Evolutionary conservation across 805 yeast species (phyloP).

Genomic region (Kuraishia capsulata): DNA sequence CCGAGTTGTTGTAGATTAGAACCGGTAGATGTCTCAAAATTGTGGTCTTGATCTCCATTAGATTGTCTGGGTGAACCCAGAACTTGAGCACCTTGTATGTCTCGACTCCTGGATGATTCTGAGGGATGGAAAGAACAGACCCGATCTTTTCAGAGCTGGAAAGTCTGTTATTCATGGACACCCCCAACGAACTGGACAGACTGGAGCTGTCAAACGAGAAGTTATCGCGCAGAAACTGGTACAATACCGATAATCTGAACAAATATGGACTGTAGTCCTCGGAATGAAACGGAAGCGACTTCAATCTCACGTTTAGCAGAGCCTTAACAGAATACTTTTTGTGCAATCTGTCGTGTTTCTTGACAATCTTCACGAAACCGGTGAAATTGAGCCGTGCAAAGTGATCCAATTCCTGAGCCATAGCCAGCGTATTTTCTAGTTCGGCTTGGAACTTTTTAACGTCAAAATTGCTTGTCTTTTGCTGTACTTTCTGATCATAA

Average conservation of each 20-base stretch:
- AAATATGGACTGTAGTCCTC: constrained; percentile 92
- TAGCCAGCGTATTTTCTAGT: constrained; percentile 63
- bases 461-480: constrained; percentile 30
- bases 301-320: constrained; percentile 76
- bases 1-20: constrained; percentile 56
- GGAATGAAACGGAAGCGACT: constrained; percentile 81
- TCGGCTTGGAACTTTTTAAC: constrained; percentile 52
- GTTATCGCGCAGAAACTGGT: constrained; percentile 75
- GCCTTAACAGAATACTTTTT: constrained; percentile 86
- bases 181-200: constrained; percentile 28
- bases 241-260: constrained; percentile 72
- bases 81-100: constrained; percentile 66
- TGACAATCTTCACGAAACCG: constrained; percentile 89
- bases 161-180: constrained; percentile 36
- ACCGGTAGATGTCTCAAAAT: constrained; percentile 91
- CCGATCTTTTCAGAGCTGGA: constrained; percentile 28
- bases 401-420: constrained; percentile 80
- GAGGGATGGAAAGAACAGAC: constrained; percentile 21
- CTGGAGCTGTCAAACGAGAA: constrained; percentile 23
- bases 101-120: constrained; percentile 3
- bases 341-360: constrained; percentile 91
- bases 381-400: constrained; percentile 91
- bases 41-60: constrained; percentile 96
- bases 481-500: constrained; percentile 6
- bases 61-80: constrained; percentile 95